phyloP scores from a whole-genome alignment of 2,329 filamentous ascomycete species.

The Dactylonectria macrodidyma region DNA sequence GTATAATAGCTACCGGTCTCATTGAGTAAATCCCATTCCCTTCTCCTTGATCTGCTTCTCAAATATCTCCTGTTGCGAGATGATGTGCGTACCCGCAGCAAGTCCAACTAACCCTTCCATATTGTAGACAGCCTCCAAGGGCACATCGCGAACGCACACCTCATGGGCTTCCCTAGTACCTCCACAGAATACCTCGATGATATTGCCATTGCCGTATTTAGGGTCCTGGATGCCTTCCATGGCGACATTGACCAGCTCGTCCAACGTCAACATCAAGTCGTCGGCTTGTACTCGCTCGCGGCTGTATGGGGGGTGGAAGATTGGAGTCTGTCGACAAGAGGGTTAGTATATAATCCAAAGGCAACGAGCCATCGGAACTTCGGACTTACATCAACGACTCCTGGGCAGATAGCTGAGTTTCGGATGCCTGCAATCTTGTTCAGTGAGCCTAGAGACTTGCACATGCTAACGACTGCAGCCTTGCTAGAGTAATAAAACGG shows the following conservation, averaged over 20 bases:
- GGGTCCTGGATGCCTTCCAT: constrained; percentile 10
- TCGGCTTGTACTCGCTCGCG: constrained; percentile 13
- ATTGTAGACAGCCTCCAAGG: constrained; percentile 8
- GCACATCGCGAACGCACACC: constrained; percentile 13
- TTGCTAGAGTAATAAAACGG: constrained; percentile 36
- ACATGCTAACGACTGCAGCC: constrained; percentile 34
- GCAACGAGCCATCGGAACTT: rapidly evolving
- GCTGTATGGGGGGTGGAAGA: constrained; percentile 10
- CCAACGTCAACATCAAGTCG: constrained; percentile 15
- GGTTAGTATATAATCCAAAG: background rate
- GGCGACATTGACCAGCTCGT: constrained; percentile 12
- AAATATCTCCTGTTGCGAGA: constrained; percentile 1
- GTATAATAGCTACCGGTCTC: background rate
- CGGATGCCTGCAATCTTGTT: constrained; percentile 22
- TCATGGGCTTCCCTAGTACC: constrained; percentile 12
- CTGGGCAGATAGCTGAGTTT: constrained; percentile 33
- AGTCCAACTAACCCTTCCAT: constrained; percentile 11
- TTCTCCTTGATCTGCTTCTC: constrained; percentile 4
- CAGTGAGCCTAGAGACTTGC: constrained; percentile 24
- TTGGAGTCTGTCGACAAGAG: constrained; percentile 2
- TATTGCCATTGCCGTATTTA: constrained; percentile 15
- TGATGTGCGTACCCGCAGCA: constrained; percentile 12
- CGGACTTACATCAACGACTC: constrained; percentile 28
- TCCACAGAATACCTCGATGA: constrained; percentile 17
- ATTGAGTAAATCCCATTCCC: constrained; percentile 6